A percentile compares a stretch with the other conserved stretches of the same genome.
Evolutionary conservation across 495 filamentous ascomycete genomes (phyloP).

Genomic region (Podospora pseudopauciseta): DNA sequence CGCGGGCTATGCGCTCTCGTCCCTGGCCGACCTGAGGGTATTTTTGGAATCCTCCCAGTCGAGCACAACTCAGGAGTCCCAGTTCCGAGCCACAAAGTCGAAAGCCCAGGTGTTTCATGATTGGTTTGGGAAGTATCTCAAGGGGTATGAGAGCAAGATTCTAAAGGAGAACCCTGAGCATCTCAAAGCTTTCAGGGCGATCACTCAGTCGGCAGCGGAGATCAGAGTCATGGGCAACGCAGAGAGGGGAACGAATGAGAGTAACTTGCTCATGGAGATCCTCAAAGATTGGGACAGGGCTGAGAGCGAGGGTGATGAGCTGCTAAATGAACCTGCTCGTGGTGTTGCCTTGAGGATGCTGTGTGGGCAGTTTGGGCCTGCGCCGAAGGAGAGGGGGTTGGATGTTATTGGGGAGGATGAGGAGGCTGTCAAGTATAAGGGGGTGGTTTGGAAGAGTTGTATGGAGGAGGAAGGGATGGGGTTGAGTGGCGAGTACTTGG

Average conservation of each 20-base stretch:
- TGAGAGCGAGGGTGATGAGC: conserved; percentile 29
- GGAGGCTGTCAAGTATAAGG: conserved; percentile 55
- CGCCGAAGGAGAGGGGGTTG: conserved; percentile 45
- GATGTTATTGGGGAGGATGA: conserved; percentile 62
- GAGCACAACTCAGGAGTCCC: conserved; percentile 70
- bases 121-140: conserved; percentile 67
- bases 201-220: conserved; percentile 59
- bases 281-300: conserved; percentile 62
- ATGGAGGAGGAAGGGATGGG: conserved; percentile 41
- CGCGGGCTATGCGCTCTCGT: conserved; percentile 70
- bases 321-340: conserved; percentile 65
- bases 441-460: conserved; percentile 71
- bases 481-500: conserved; percentile 63
- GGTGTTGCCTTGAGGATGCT: conserved; percentile 71
- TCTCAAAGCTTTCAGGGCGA: conserved; percentile 55
- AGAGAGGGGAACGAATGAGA: conserved; percentile 60
- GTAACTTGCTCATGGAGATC: conserved; percentile 67
- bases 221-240: conserved; percentile 58
- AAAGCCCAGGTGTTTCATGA: conserved; percentile 63
- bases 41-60: conserved; percentile 65
- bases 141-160: conserved; percentile 49
- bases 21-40: conserved; percentile 67
- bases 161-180: conserved; percentile 43
- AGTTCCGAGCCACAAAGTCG: conserved; percentile 64
- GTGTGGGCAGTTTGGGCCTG: conserved; percentile 63